Evolutionary conservation across 768 basidiomycete genomes (phyloP).

Genomic region (Agrocybe chaxingu): DNA sequence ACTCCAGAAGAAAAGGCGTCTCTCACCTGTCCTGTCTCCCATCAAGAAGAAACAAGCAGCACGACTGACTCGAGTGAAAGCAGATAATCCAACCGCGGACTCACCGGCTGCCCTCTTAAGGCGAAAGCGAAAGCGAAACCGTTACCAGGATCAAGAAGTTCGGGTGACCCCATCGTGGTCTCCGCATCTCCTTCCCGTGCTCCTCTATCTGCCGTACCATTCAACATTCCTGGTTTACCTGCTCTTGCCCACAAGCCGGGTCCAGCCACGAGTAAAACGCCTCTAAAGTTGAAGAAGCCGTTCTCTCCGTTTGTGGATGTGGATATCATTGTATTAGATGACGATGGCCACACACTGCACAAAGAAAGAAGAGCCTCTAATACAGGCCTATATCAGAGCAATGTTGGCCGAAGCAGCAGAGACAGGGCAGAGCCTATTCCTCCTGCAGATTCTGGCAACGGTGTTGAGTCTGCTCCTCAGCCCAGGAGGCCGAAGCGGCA

Average conservation of each 20-base stretch:
- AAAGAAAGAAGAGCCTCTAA: constrained; percentile 61
- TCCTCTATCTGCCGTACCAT: constrained; percentile 26
- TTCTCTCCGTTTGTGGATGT: constrained; percentile 53
- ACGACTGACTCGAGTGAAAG: constrained; percentile 29
- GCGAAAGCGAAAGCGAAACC: constrained; percentile 13
- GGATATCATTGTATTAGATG: constrained; percentile 68
- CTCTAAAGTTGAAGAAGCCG: constrained; percentile 32
- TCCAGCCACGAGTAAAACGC: constrained; percentile 20
- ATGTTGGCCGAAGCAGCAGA: constrained; percentile 6
- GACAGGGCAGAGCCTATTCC: constrained; percentile 3
- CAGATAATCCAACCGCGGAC: constrained; percentile 11
- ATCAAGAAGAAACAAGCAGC: constrained; percentile 27
- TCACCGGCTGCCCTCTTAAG: constrained; percentile 5
- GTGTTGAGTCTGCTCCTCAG: constrained; percentile 19
- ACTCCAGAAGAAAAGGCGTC: constrained; percentile 36
- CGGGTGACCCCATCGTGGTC: constrained; percentile 7
- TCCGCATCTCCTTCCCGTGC: constrained; percentile 26
- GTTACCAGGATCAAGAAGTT: constrained; percentile 1
- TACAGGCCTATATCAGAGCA: constrained; percentile 37
- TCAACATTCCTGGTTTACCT: constrained; percentile 36
- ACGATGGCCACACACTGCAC: constrained; percentile 51
- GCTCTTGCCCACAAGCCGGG: constrained; percentile 24
- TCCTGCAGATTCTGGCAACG: constrained; percentile 16
- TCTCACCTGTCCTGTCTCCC: constrained; percentile 33
- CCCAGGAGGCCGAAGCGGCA: constrained; percentile 24